Evolutionary conservation across 2,329 filamentous ascomycete species (phyloP).

Genomic region (Biscogniauxia mediterranea): DNA sequence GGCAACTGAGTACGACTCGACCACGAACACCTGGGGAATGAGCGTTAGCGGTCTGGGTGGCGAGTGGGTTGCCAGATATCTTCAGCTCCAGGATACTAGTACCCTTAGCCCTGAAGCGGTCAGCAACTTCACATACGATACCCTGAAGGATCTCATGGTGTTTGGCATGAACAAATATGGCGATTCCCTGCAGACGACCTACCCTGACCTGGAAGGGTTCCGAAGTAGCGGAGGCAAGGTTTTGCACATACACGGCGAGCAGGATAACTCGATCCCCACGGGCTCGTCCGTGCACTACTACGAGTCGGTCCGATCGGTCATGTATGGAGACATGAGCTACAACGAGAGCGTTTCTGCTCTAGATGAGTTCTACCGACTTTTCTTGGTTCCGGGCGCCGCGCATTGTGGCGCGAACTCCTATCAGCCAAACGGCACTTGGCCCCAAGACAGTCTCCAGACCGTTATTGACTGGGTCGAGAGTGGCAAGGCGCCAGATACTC

Average conservation of each 20-base stretch:
- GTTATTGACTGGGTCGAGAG: constrained; percentile 54
- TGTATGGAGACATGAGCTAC: constrained; percentile 43
- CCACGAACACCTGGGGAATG: constrained; percentile 27
- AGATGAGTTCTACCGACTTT: constrained; percentile 43
- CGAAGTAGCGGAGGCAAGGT: constrained; percentile 47
- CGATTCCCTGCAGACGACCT: constrained; percentile 44
- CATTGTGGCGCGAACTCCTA: constrained; percentile 45
- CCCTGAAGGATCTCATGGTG: constrained; percentile 50
- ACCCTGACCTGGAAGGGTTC: constrained; percentile 47
- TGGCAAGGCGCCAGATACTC: constrained; percentile 40
- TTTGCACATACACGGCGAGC: constrained; percentile 52
- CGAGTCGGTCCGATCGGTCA: constrained; percentile 48
- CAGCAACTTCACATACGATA: constrained; percentile 50
- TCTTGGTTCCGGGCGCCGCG: constrained; percentile 46
- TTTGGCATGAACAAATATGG: constrained; percentile 46
- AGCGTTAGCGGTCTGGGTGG: constrained; percentile 24
- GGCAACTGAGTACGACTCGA: constrained; percentile 31
- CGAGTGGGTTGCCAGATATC: constrained; percentile 30
- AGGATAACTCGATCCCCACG: constrained; percentile 46
- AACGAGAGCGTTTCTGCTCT: constrained; percentile 41
- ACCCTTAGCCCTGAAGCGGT: constrained; percentile 36
- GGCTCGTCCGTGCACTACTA: constrained; percentile 42
- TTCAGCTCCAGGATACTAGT: constrained; percentile 22
- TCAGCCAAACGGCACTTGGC: constrained; percentile 41
- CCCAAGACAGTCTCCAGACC: constrained; percentile 43